Evolutionary conservation across 768 basidiomycete species (phyloP), one percentile per base, ranked within the genome.

Genomic region (Royoungia palumana): DNA sequence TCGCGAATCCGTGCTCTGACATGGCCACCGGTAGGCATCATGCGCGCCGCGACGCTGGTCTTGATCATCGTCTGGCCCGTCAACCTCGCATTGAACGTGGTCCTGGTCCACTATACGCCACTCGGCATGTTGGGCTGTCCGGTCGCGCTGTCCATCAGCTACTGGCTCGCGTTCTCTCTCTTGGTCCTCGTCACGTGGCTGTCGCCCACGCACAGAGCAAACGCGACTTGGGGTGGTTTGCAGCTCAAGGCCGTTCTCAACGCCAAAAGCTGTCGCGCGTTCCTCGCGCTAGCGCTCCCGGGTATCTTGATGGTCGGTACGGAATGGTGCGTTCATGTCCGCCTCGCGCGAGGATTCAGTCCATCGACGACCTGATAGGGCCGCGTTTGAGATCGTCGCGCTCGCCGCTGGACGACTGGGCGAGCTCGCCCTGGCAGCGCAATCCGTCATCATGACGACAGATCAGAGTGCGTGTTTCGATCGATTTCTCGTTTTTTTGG

Each of bases 381-480:
- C 83, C 37, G 84, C 87, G 0, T 90, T 89, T 55, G 88, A 90
- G 60, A 87, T 89, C 34, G 87, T 89, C 11, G 85, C 88, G 5
- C 70, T 90, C 20, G 83, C 85, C 16, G 88, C 88, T 4, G 88
- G 86, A 5, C 74, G 80, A 17, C 71, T 90, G 4, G 87, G 87
- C 7, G 61, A 75, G n/a, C 62, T 85, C 27, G 71, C 85, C 1
- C 73, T 89, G 30, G 85, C 85, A 4, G 87, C 85, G 2, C 88
- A 90, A 56, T 83, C 84, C 0, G 80, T 87, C 39, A 86, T 88
- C 47, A 89, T 88, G 84, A 88, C 85, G 16, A 79, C 82, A 6
- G 88, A 90, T 59, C 85, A 87, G 66, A 83, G 85, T 85, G n/a
- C n/a, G n/a, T n/a, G n/a, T n/a, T n/a, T n/a, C n/a, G n/a, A n/a